Base-by-base conservation (phyloP, 2,329 filamentous ascomycete species). In the Purpureocillium lavendulum region DNA sequence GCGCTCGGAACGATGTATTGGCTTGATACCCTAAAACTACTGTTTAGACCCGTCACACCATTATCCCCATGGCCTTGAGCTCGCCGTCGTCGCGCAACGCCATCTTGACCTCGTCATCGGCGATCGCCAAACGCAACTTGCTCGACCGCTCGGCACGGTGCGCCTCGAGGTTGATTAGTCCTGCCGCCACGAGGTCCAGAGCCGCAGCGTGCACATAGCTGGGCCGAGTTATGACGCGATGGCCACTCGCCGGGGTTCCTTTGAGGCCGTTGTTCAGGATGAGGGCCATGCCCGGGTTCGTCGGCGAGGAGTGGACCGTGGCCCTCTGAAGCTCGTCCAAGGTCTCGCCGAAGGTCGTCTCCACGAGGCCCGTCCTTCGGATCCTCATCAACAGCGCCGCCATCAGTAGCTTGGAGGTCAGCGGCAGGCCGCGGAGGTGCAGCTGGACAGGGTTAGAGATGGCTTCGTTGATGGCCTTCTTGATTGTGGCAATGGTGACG, bases 401-500 rank as follows among this genome's bases (percentile, higher is more conserved):
- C 38, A 98, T 77, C 49, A 97, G 80, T 29, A 97, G 69, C 56
- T 96, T 96, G 11, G 83, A 81, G 18, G 82, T 75, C 32, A 96
- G 72, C 0, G 92, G 87, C 16, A 97, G 74, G 14, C 80, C 76
- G 36, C 87, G 84, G 29, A 98, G 74, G 55, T 88, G 88, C 57
- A 92, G 87, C 57, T 96, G 90, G 42, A 96, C 69, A 2, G 92
- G 92, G 41, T 87, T 95, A 4, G 85, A 88, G 1, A 90, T 97
- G 5, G 90, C 89, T 65, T 98, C 92, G 53, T 85, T 86, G 60
- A 98, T 97, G 29, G 92, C 92, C 55, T 86, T 81, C 61, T 94
- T 94, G 59, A 97, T 84, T 4, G 87, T 96, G 38, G 84, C 80
- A 54, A 97, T 96, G 1, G 88, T 96, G 31, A 98, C 92, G 38